Percentiles rank a stretch among this genome's conserved stretches.
These are phyloP conservation scores for Ceratobasidium sp. DNA, from an alignment of 1,284 basidiomycete genomes.

Conservation along the genomic window DNA sequence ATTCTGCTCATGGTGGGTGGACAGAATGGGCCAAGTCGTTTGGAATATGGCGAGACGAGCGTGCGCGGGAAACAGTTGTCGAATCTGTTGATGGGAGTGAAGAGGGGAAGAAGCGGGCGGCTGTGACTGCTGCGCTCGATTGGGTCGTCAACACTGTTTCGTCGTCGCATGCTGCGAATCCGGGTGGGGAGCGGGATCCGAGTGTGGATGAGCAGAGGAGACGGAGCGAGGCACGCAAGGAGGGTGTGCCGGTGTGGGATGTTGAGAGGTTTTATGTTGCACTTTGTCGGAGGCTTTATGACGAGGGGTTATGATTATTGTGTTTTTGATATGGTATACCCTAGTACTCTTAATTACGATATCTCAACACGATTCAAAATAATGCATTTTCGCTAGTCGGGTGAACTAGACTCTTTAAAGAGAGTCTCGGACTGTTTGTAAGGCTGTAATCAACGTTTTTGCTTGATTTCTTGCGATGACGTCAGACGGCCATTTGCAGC, in stretches of 20 bases:
- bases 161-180: conserved; percentile 41
- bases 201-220: background rate
- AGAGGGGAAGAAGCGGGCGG: conserved; percentile 6
- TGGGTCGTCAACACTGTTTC: conserved; percentile 35
- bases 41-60: conserved; percentile 26
- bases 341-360: background rate
- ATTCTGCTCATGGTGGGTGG: conserved; percentile 4
- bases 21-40: conserved; percentile 36
- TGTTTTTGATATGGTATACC: background rate
- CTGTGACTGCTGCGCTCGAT: conserved; percentile 35
- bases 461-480: no score
- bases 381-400: no score
- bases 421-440: no score
- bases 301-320: conserved; percentile 53
- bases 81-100: background rate
- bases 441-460: no score
- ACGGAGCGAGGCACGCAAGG: background rate
- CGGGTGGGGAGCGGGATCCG: conserved; percentile 32
- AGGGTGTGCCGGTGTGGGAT: conserved; percentile 49
- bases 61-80: conserved; percentile 13
- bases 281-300: conserved; percentile 55
- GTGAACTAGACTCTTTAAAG: no score
- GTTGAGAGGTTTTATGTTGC: conserved; percentile 55
- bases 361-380: no score
- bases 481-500: no score